phyloP scores from a whole-genome alignment of 148 eudicot genomes.

The Polygonum aviculare region DNA sequence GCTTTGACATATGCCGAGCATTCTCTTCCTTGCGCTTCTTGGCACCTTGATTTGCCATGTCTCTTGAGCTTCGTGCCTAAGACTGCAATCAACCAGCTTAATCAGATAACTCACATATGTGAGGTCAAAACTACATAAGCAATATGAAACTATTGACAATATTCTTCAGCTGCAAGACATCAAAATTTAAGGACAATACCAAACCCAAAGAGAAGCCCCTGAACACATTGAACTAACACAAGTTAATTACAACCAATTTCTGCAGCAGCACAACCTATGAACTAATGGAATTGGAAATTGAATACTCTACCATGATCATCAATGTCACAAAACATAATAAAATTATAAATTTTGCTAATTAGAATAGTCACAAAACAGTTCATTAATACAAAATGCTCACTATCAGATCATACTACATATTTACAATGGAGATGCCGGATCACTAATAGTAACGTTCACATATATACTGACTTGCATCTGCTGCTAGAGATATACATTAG shows the following conservation, averaged over 20 bases:
- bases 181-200: background rate
- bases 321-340: too few relatives aligned
- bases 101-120: background rate
- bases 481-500: too few relatives aligned
- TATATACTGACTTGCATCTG: too few relatives aligned
- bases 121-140: background rate
- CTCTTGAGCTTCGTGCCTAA: conserved; percentile 3
- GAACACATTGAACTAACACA: background rate
- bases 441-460: too few relatives aligned
- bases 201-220: background rate
- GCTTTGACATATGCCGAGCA: conserved; percentile 45
- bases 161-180: background rate
- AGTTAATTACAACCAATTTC: background rate
- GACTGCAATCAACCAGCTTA: conserved; percentile 5
- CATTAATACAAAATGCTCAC: too few relatives aligned
- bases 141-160: background rate
- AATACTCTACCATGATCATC: background rate
- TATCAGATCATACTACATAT: too few relatives aligned
- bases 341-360: too few relatives aligned
- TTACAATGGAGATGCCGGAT: too few relatives aligned
- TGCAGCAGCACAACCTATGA: background rate
- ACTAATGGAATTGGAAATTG: background rate
- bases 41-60: conserved; percentile 70
- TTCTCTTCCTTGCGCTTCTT: conserved; percentile 64
- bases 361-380: too few relatives aligned